Base-by-base conservation (phyloP, 768 basidiomycete species). In the Termitomyces sp. region DNA sequence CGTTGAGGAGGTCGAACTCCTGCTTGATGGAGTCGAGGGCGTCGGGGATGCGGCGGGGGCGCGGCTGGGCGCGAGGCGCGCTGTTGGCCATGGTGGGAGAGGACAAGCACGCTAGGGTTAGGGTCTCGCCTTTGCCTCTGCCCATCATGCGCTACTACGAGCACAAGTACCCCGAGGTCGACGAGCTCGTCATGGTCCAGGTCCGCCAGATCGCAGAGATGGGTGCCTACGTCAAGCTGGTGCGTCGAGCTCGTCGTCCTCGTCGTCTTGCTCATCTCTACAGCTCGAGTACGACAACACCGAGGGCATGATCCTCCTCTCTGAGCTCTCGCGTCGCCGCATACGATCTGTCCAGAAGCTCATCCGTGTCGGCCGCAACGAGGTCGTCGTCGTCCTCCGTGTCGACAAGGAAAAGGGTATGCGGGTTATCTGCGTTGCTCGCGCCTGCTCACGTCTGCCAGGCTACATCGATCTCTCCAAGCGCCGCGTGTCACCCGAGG, bases 391-490 rank as follows among this genome's bases (percentile, higher is more conserved):
- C 63, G 97, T 98, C 0, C 85, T 98, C 57, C 82, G 97, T 63
- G 96, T 99, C 28, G 97, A 99, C 81, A 97, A 97, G 73, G 97
- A 98, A 76, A 99, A 99, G 79, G 96, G 95, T 92, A 36, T 12
- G 36, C 36, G 36, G 13, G 36, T 16, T 36, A 3, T 13, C 5
- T 6, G 14, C 14, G 33, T 33, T 33, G 13, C 18, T 5, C 16
- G 32, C 32, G 32, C 7, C 33, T 41, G 23, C 48, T 10, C 48
- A 28, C n/a, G 0, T 4, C 14, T 53, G 23, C 16, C n/a, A 96
- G 95, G 96, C 10, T 98, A 99, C 75, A 99, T 99, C 70, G 97
- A 99, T 82, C 82, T 98, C 28, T 98, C 95, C 51, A 99, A 99
- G 79, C 87, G 97, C 62, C 89, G 96, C 65, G 97, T 99, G 4